Evolutionary conservation across 176 grass and related monocot species (phyloP), one percentile per base, ranked within the genome.

Genomic region (Eleusine coracana): DNA sequence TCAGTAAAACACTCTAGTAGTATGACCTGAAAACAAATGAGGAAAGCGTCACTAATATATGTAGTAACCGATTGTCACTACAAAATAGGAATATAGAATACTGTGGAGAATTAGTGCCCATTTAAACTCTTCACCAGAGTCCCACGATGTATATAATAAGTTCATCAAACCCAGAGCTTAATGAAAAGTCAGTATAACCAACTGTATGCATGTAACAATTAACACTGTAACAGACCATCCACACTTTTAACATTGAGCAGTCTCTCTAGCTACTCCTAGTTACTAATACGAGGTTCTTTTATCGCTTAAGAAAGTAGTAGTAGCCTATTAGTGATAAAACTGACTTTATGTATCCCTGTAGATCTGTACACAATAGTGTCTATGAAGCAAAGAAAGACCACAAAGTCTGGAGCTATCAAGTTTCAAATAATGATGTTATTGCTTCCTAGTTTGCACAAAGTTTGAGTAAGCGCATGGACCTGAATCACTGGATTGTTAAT

Each of bases 361-460:
- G 2, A 21, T 8, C 46, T 29, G 10, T 36, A 66, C 9, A 40
- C 18, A 55, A 15, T 48, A 51, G 25, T 83, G 5, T 48, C 20
- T 80, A 39, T 5, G 67, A 72, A 83, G 25, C 64, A 76, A 82
- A 62, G 17, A 28, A 12, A 66, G 27, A 68, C 9, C 12, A 17
- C 5, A 0, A 10, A 80, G 23, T 18, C 10, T 46, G 23, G 68
- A 73, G 15, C 68, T 79, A 64, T 51, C 29, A 73, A 56, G 59
- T 21, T 38, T 37, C 56, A 3, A 23, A 41, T 41, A 14, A 16
- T 51, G 21, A 42, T 44, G 31, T 64, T 31, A 62, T 9, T 72
- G 15, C 27, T 72, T 52, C 20, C 62, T 34, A 34, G 31, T 34
- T 34, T 34, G 31, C 50, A 41, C 73, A 76, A 50, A 50, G 55